Evolutionary conservation across 139 green algal species (phyloP), one percentile per base, ranked within the genome.

Genomic region (Axilococcus clingmanii): DNA sequence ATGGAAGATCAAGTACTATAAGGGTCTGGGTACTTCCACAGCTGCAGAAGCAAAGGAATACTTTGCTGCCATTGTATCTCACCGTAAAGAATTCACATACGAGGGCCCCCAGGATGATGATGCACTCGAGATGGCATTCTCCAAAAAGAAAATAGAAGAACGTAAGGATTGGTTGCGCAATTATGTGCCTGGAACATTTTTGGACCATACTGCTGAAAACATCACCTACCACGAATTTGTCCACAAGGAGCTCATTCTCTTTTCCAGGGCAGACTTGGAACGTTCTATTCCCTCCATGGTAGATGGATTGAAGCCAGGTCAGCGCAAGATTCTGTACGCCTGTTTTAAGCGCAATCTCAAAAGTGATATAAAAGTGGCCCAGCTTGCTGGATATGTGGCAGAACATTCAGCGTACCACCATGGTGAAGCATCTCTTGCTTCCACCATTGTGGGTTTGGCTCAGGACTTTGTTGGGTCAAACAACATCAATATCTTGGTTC

Each of bases 1-100:
- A 40, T 99, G 93, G 93, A 72, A 61, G 15, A 87, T 97, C 75
- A 99, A 99, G 79, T 99, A 99, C 82, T 99, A 99, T 67, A 99
- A 99, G 71, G 87, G 91, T 88, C 76, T 99, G 66, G 93, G 93
- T 71, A 98, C 92, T 29, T 95, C 82, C 27, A 95, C 78, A 5
- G 45, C 76, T 17, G 71, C 79, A 33, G 91, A 99, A 65, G 93
- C 93, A 30, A 93, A 94, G 52, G 80, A 94, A 51, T 98, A 99
- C 74, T 99, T 99, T 75, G 78, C 84, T 5, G 66, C 60, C 31
- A 76, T 99, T 41, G 63, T 79, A 24, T 41, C 55, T 19, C 77
- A 95, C 75, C 73, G 74, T 59, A 95, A 94, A 69, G 52, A 77
- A 54, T 98, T 97, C 68, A 66, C 86, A 7, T 96, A 81, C 77